Evolutionary conservation across 2,329 filamentous ascomycete species (phyloP), one percentile per base, ranked within the genome.

Genomic region (Cyclaneusma minus): DNA sequence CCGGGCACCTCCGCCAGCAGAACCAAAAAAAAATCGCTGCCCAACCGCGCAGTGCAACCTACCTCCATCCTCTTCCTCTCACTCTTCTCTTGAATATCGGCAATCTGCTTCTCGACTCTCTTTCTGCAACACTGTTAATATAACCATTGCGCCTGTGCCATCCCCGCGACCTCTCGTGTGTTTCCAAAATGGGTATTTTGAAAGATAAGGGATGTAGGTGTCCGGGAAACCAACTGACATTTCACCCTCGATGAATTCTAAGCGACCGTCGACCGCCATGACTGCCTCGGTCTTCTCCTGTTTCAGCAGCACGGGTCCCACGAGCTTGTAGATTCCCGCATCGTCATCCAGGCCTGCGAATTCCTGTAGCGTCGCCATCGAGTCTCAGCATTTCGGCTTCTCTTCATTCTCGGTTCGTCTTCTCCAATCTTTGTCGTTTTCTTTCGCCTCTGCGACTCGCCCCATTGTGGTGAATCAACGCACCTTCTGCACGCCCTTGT

Each of bases 251-350:
- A 98, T 98, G 46, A 87, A 95, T 38, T 93, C 84, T 26, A 98
- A 52, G 13, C 89, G 72, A 12, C 82, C 82, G 41, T 91, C 83
- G 11, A 98, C 89, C 0, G 84, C 85, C 61, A 81, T 78, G 37
- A 84, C 73, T 0, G 89, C 89, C 50, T 98, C 89, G 2, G 70
- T 58, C 51, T 81, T 85, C 31, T 95, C 89, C 53, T 98, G 89
- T 62, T 95, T 94, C 44, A 98, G 54, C 19, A 98, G 58, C 5
- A 95, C 81, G 0, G 89, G 89, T 0, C 89, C 89, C 24, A 93
- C 73, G 21, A 94, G 70, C 56, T 95, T 98, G 68, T 92, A 98
- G 51, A 98, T 92, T 36, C 73, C 82, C 44, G 91, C 79, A 40
- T 77, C 78, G 19, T 85, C 76, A 41, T 74, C 68, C 32, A 95